Percentiles rank a stretch among this genome's conserved stretches.
Conservation (phyloP, 129 eudicot species). For the Flaveria brownii region DNA sequence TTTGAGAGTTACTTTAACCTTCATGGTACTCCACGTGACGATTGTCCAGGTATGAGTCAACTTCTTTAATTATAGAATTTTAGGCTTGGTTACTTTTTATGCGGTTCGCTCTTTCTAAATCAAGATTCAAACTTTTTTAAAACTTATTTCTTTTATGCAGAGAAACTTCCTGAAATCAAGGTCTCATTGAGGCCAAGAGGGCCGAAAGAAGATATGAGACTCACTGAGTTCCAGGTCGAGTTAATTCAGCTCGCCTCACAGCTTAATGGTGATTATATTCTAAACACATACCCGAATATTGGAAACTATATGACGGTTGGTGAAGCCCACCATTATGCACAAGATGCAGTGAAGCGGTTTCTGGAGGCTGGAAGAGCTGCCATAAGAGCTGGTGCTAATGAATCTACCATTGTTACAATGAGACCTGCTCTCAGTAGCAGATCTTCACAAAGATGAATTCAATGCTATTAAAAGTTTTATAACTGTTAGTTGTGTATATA, state of each 20-base stretch:
- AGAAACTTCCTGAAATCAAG: conserved; percentile 67
- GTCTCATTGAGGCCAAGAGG: conserved; percentile 65
- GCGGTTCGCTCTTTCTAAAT: not conserved
- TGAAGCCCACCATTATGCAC: conserved; percentile 75
- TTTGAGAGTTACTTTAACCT: conserved; percentile 75
- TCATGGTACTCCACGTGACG: conserved; percentile 76
- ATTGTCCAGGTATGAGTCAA: conserved; percentile 71
- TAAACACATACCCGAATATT: conserved; percentile 71
- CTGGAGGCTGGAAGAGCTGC: conserved; percentile 94
- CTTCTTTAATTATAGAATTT: no score
- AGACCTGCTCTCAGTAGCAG: conserved; percentile 80
- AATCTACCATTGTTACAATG: conserved; percentile 81
- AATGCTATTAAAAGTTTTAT: conserved; percentile 22
- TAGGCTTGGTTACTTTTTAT: not conserved
- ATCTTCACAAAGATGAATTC: conserved; percentile 31
- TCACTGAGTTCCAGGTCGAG: conserved; percentile 84
- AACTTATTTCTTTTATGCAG: conserved; percentile 34
- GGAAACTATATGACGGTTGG: conserved; percentile 73
- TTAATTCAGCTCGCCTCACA: conserved; percentile 89
- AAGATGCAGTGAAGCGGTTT: conserved; percentile 76
- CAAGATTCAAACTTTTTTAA: not conserved
- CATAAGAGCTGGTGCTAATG: conserved; percentile 83
- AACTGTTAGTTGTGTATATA: not conserved
- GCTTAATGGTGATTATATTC: conserved; percentile 78
- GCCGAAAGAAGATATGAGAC: conserved; percentile 64